Percentiles rank a stretch among this genome's conserved stretches.
Conservation (phyloP, 1,139 yeast genomes). For the Candida frijolesensis region DNA sequence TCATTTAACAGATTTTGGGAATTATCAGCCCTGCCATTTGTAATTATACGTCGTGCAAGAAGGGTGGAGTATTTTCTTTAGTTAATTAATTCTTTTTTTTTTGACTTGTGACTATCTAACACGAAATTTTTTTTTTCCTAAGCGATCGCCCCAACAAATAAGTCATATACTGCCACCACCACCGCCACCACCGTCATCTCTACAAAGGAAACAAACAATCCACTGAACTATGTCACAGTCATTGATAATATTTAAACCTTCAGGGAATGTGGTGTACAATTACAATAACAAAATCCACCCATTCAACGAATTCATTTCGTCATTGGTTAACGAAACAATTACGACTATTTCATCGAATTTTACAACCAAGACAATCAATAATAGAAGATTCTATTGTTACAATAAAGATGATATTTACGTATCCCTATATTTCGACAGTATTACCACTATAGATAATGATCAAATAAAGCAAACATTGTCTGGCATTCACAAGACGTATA, state of each 20-base stretch:
- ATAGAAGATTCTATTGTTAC: constrained; percentile 40
- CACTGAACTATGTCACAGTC: constrained; percentile 29
- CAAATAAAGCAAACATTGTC: constrained; percentile 36
- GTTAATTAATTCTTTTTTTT: constrained; percentile 5
- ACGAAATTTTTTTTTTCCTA: not conserved
- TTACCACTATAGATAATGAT: constrained; percentile 44
- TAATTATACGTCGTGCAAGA: not conserved
- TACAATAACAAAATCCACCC: constrained; percentile 40
- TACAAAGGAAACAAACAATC: not conserved
- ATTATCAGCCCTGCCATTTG: not conserved
- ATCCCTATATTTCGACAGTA: constrained; percentile 44
- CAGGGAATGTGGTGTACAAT: constrained; percentile 43
- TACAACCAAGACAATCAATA: constrained; percentile 33
- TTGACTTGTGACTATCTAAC: not conserved
- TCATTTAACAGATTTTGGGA: no score
- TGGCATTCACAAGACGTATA: constrained; percentile 39
- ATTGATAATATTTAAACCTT: constrained; percentile 38
- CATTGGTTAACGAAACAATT: constrained; percentile 41
- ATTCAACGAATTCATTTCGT: constrained; percentile 42
- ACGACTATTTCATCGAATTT: constrained; percentile 37
- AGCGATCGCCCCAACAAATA: not conserved
- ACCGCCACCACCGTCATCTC: not conserved
- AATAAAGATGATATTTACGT: constrained; percentile 33
- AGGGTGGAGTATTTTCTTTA: not conserved
- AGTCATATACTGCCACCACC: not conserved